Percentiles rank a stretch among this genome's conserved stretches.
phyloP scores from a whole-genome alignment of 257 asterid species.

The Fraxinus anomala region DNA sequence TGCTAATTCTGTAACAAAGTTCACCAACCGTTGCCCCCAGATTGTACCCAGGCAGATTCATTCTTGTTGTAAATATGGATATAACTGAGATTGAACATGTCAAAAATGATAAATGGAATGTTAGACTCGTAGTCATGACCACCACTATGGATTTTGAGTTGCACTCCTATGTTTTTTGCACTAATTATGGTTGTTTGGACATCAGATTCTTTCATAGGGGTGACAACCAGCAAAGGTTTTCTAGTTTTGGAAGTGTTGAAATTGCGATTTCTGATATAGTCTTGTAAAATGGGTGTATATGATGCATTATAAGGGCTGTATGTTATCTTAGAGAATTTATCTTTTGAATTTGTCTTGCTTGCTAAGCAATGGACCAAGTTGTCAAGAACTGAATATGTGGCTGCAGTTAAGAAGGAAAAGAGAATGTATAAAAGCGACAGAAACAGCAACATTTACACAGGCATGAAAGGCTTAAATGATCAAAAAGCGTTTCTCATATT shows the following conservation, averaged over 20 bases:
- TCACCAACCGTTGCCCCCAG: slow-evolving; percentile 42
- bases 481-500: not conserved
- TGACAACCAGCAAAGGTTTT: slow-evolving; percentile 37
- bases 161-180: slow-evolving; percentile 30
- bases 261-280: slow-evolving; percentile 35
- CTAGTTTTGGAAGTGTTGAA: slow-evolving; percentile 32
- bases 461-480: not conserved
- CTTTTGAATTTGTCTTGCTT: slow-evolving; percentile 13
- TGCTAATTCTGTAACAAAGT: slow-evolving; percentile 36
- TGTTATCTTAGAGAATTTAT: slow-evolving; percentile 22
- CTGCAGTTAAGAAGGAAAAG: slow-evolving; percentile 6
- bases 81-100: slow-evolving; percentile 39
- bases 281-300: slow-evolving; percentile 22
- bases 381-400: slow-evolving; percentile 23
- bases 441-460: slow-evolving; percentile 13
- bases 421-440: not conserved
- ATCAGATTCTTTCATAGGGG: slow-evolving; percentile 32
- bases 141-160: slow-evolving; percentile 52
- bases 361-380: slow-evolving; percentile 32
- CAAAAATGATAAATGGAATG: slow-evolving; percentile 31
- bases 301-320: slow-evolving; percentile 30
- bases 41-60: slow-evolving; percentile 39
- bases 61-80: slow-evolving; percentile 18
- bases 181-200: slow-evolving; percentile 34
- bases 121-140: slow-evolving; percentile 54